These are phyloP conservation scores for Colletotrichum noveboracense DNA, from an alignment of 2,329 filamentous ascomycete species.

Conservation along the genomic window DNA sequence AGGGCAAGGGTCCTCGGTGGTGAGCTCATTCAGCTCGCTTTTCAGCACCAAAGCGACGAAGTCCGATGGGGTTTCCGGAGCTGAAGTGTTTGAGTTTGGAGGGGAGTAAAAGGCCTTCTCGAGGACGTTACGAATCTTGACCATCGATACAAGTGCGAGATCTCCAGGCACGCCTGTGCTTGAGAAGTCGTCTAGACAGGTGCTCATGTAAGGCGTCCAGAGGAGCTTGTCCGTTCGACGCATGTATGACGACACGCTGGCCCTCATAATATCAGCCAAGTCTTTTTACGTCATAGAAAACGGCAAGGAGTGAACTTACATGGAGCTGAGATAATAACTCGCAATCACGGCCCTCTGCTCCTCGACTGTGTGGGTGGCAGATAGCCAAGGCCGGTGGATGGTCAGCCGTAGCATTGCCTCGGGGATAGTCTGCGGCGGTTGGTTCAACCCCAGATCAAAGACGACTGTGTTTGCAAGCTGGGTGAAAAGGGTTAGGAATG, in stretches of 20 bases:
- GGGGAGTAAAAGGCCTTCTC: not conserved
- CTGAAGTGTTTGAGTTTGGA: not conserved
- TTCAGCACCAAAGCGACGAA: not conserved
- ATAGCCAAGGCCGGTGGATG: not conserved
- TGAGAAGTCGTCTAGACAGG: not conserved
- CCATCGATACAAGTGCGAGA: not conserved
- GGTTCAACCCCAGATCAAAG: not conserved
- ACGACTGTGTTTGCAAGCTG: not conserved
- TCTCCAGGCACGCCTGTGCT: not conserved
- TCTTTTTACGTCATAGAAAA: too few species aligned
- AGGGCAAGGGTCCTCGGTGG: too few species aligned
- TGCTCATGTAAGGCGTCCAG: not conserved
- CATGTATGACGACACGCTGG: not conserved
- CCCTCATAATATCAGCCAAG: too few species aligned
- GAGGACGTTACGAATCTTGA: not conserved
- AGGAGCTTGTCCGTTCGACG: not conserved
- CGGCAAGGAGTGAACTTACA: not conserved
- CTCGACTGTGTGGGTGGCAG: not conserved
- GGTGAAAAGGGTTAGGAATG: not conserved
- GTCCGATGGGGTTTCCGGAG: accelerated
- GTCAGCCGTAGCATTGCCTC: not conserved
- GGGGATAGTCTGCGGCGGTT: not conserved
- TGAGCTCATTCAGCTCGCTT: too few species aligned
- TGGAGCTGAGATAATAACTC: not conserved
- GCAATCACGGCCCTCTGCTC: not conserved